phyloP scores from a whole-genome alignment of 2,329 filamentous ascomycete genomes.

The Fusarium fujikuroi region DNA sequence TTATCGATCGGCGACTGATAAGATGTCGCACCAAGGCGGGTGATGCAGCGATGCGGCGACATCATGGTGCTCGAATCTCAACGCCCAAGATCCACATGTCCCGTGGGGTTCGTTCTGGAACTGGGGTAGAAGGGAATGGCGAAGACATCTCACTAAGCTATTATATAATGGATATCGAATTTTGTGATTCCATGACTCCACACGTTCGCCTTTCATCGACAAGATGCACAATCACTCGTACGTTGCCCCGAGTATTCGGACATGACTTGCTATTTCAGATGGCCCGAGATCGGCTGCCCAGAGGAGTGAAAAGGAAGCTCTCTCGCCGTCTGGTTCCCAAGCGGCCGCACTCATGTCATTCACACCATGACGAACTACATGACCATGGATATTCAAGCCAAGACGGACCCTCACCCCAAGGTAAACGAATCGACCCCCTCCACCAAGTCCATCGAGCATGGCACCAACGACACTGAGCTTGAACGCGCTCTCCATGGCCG shows the following conservation, averaged over 20 bases:
- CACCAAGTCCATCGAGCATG: conserved; percentile 45
- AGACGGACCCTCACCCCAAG: neutral
- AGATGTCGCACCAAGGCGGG: neutral
- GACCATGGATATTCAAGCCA: conserved; percentile 26
- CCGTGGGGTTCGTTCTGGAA: neutral
- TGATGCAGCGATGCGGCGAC: accelerated
- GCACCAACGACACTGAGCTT: conserved; percentile 59
- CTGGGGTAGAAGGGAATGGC: neutral
- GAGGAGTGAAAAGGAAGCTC: neutral
- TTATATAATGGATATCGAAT: conserved; percentile 22
- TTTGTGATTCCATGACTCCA: conserved; percentile 1
- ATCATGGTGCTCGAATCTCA: neutral
- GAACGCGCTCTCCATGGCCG: conserved; percentile 68
- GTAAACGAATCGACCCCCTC: conserved; percentile 12
- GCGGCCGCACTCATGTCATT: no score
- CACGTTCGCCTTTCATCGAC: conserved; percentile 26
- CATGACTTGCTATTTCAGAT: no score
- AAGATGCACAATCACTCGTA: neutral
- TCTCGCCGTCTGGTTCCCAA: neutral
- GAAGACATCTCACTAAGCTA: neutral
- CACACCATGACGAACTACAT: neutral
- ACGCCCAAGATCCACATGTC: neutral
- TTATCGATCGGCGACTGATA: neutral
- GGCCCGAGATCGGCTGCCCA: neutral
- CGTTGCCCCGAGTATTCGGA: neutral